phyloP scores from a whole-genome alignment of 129 eudicot species.

The Helianthus annuus region HanXRQr2.0-SUNRISE NC_035449.2:29153329-29153828 shows the following conservation, averaged over 20 bases:
- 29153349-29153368: too few species aligned
- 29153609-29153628: constrained; percentile 1
- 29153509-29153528: too few species aligned
- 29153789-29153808: background rate
- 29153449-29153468: too few species aligned
- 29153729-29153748: constrained; percentile 34
- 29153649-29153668: constrained; percentile 12
- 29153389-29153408: too few species aligned
- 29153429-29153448: too few species aligned
- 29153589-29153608: constrained; percentile 18
- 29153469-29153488: too few species aligned
- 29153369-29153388: too few species aligned
- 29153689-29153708: background rate
- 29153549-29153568: too few species aligned
- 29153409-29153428: too few species aligned
- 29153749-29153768: constrained; percentile 23
- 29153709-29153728: constrained; percentile 36
- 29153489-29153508: too few species aligned
- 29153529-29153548: too few species aligned
- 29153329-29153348: too few species aligned
- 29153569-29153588: background rate
- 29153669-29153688: constrained; percentile 15
- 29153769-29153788: constrained; percentile 41
- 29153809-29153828: background rate
- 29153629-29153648: background rate